Conservation (phyloP, 2,329 filamentous ascomycete genomes). For the Fusarium guadeloupense region DNA sequence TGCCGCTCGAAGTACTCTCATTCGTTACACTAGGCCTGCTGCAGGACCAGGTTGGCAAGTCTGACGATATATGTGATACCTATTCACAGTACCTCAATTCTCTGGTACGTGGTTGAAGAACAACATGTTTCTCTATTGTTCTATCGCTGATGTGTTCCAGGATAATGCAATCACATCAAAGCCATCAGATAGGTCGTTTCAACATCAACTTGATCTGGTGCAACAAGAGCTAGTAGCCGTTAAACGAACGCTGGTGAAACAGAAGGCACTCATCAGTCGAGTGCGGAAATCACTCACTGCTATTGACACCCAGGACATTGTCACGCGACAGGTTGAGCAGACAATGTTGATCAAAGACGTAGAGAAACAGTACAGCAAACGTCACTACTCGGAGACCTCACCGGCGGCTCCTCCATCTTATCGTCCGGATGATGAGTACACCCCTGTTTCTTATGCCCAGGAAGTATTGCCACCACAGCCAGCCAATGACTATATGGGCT, state of each 20-base stretch:
- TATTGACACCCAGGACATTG: slow-evolving; percentile 24
- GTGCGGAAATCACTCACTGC: slow-evolving; percentile 39
- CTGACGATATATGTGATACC: slow-evolving; percentile 52
- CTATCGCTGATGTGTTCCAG: slow-evolving; percentile 40
- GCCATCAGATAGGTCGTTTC: slow-evolving; percentile 52
- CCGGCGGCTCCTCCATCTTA: slow-evolving; percentile 5
- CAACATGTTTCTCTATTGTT: accelerated
- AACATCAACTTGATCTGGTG: slow-evolving; percentile 53
- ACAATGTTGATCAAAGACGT: slow-evolving; percentile 6
- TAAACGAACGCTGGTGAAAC: slow-evolving; percentile 47
- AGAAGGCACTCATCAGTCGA: slow-evolving; percentile 45
- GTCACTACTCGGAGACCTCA: slow-evolving; percentile 4
- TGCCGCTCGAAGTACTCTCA: slow-evolving; percentile 55
- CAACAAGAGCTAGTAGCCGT: slow-evolving; percentile 54
- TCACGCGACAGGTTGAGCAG: slow-evolving; percentile 21
- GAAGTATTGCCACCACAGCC: not conserved
- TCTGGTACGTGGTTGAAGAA: slow-evolving; percentile 46
- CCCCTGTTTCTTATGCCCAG: not conserved
- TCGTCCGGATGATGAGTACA: slow-evolving; percentile 12
- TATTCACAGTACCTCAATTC: slow-evolving; percentile 55
- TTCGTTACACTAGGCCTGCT: slow-evolving; percentile 52
- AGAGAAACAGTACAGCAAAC: slow-evolving; percentile 14
- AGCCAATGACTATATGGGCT: slow-evolving; percentile 35
- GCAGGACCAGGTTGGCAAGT: slow-evolving; percentile 50
- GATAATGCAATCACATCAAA: slow-evolving; percentile 53